phyloP scores from a whole-genome alignment of 345 rosid genomes.

The Hibiscus tridactylites region DNA sequence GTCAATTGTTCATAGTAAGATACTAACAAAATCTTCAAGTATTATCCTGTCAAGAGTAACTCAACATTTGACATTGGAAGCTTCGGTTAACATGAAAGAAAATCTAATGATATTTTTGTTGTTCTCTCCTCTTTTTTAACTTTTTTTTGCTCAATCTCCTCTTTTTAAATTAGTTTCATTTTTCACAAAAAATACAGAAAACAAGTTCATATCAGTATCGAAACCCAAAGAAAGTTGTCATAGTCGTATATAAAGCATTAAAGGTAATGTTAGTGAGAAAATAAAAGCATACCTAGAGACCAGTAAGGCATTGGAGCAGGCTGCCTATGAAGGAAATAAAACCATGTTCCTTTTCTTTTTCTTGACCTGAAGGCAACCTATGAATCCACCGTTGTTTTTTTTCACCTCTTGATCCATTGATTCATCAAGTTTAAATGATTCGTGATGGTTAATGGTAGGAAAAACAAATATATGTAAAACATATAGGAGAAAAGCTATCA shows the following conservation, averaged over 20 bases:
- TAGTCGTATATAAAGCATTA: no score
- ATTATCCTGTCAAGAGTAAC: no score
- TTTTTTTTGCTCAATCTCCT: no score
- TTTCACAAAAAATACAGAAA: neutral
- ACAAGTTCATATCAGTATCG: neutral
- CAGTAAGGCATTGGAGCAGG: conserved; percentile 99
- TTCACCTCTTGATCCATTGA: no score
- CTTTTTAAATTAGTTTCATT: neutral
- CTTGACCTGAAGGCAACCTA: no score
- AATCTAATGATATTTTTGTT: neutral
- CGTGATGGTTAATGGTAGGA: no score
- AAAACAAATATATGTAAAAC: no score
- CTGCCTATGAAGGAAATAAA: conserved; percentile 80
- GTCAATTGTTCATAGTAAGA: neutral
- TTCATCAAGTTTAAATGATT: no score
- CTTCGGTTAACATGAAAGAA: neutral
- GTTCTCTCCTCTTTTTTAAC: neutral
- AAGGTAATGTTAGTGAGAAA: neutral
- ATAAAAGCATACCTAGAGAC: conserved; percentile 47
- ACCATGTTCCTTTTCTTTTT: conserved; percentile 45
- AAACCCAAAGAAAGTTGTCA: no score
- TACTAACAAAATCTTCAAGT: neutral
- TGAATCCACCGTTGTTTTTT: no score
- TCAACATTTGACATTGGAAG: neutral
- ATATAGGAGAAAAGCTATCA: no score